Percentiles rank a stretch among this genome's conserved stretches.
Evolutionary conservation across 176 grass and related monocot genomes (phyloP).

Genomic region (Musa troglodytarum): DNA sequence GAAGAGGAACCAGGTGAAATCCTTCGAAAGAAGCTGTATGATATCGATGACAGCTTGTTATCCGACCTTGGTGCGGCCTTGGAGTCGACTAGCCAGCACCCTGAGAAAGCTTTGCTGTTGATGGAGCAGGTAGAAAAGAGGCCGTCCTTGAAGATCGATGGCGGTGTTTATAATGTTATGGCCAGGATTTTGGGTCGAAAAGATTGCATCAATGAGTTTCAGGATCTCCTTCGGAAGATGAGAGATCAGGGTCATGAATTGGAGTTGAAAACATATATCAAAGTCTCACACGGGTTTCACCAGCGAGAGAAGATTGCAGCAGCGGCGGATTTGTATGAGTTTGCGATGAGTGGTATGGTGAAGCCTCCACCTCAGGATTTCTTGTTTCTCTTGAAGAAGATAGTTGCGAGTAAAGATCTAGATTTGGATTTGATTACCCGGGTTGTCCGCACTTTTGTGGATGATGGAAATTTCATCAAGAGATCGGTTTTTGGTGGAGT

Average conservation of each 20-base stretch:
- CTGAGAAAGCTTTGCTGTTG: slow-evolving; percentile 46
- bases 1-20: slow-evolving; percentile 27
- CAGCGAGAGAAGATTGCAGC: slow-evolving; percentile 41
- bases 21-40: slow-evolving; percentile 27
- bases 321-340: slow-evolving; percentile 46
- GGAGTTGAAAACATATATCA: slow-evolving; percentile 46
- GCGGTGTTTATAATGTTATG: slow-evolving; percentile 46
- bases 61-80: slow-evolving; percentile 42
- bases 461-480: slow-evolving; percentile 39
- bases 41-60: slow-evolving; percentile 24
- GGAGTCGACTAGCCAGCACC: slow-evolving; percentile 35
- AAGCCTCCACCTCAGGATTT: slow-evolving; percentile 33
- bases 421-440: slow-evolving; percentile 49
- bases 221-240: slow-evolving; percentile 45
- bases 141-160: slow-evolving; percentile 15
- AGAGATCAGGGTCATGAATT: slow-evolving; percentile 34
- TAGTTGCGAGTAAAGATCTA: slow-evolving; percentile 42
- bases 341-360: slow-evolving; percentile 28
- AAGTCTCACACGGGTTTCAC: slow-evolving; percentile 34
- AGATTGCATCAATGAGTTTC: slow-evolving; percentile 53
- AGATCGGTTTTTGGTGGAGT: slow-evolving; percentile 31
- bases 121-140: slow-evolving; percentile 51
- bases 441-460: slow-evolving; percentile 34
- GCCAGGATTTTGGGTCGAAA: slow-evolving; percentile 37
- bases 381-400: slow-evolving; percentile 46